Conservation (phyloP, 257 asterid species). For the Paulownia fortunei region DNA sequence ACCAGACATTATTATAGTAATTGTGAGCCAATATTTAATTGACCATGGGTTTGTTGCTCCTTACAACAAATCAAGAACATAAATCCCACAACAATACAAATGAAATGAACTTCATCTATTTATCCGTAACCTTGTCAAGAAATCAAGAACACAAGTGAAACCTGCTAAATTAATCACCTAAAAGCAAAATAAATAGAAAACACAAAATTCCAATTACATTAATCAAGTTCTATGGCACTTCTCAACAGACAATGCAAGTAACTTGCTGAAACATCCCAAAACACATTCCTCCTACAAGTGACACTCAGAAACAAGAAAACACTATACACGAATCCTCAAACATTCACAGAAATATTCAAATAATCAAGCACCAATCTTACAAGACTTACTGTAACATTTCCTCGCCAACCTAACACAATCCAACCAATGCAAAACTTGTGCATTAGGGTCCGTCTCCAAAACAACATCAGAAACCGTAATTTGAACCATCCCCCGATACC, state of each 20-base stretch:
- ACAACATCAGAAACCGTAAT: constrained; percentile 78
- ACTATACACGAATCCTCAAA: background rate
- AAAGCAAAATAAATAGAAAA: background rate
- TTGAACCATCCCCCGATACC: constrained; percentile 58
- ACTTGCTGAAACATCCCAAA: background rate
- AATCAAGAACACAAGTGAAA: background rate
- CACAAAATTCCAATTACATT: background rate
- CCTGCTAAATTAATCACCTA: background rate
- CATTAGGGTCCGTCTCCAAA: constrained; percentile 76
- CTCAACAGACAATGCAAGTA: background rate
- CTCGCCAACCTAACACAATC: constrained; percentile 45
- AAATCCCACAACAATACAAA: background rate
- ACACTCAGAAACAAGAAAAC: background rate
- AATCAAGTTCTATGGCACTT: background rate
- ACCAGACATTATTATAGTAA: background rate
- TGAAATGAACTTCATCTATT: background rate
- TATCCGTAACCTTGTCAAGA: background rate
- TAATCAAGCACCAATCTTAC: constrained; percentile 14
- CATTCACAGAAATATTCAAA: background rate
- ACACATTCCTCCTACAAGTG: background rate
- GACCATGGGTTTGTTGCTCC: background rate
- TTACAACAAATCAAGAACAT: background rate
- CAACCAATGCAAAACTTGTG: constrained; percentile 73
- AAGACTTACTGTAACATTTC: constrained; percentile 39
- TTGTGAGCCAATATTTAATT: background rate